phyloP scores from a whole-genome alignment of 148 eudicot genomes.

The Rhododendron mucronatum region DNA sequence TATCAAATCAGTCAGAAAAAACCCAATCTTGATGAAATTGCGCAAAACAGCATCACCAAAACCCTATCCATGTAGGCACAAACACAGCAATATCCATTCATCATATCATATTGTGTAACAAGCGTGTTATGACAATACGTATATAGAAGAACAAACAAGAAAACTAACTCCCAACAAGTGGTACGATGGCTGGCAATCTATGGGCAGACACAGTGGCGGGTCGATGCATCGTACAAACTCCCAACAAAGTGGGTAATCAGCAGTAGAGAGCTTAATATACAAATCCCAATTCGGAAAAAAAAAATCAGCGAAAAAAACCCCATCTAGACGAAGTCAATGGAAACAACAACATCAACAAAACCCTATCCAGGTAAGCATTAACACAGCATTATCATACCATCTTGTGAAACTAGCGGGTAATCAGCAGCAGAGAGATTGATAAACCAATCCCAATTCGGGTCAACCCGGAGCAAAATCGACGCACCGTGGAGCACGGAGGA shows the following conservation, averaged over 20 bases:
- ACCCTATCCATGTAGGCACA: conserved; percentile 5
- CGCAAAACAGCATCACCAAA: background rate
- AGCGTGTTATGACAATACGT: background rate
- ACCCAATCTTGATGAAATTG: background rate
- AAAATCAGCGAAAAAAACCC: no score
- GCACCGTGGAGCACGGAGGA: conserved; percentile 63
- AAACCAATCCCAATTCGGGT: conserved; percentile 74
- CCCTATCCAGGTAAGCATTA: conserved; percentile 9
- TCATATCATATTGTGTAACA: conserved; percentile 72
- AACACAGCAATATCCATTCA: background rate
- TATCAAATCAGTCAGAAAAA: background rate
- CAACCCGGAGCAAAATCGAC: conserved; percentile 52
- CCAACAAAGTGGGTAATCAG: conserved; percentile 47
- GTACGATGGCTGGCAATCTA: background rate
- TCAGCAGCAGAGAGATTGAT: conserved; percentile 62
- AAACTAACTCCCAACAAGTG: background rate
- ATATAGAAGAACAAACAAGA: background rate
- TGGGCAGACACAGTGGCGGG: background rate
- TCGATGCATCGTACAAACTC: no score
- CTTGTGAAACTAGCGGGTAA: conserved; percentile 89
- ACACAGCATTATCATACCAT: conserved; percentile 38
- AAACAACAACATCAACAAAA: background rate
- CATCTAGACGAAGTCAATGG: no score
- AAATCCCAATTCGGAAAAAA: conserved; percentile 49
- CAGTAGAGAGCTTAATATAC: conserved; percentile 66